Evolutionary conservation across 768 basidiomycete genomes (phyloP), one percentile per base, ranked within the genome.

Genomic region (Suillus hirtellus): DNA sequence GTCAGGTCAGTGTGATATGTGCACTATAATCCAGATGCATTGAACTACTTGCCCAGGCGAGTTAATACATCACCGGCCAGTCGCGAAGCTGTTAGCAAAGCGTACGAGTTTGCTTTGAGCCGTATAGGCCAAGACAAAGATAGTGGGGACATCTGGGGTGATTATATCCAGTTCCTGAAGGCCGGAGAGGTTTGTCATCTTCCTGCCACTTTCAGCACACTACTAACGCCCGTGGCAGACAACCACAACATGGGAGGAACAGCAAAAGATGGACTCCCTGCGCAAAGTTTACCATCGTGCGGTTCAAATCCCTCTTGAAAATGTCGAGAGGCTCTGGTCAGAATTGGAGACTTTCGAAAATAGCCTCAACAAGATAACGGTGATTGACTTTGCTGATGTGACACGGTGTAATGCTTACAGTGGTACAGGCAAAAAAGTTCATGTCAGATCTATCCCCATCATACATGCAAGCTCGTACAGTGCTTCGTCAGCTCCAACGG

Each of bases 321-420:
- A 95, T 70, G 87, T 98, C 69, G 96, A 98, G 72, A 82, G 82
- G 44, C 81, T 99, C 21, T 99, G 97, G 97, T 87, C 90, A 69
- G 95, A 97, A 60, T 89, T 94, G 65, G 95, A 98, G 75, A 79
- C 89, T 0, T 99, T 97, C 70, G 96, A 99, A 75, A 94, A 86
- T 61, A 83, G 82, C 58, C 78, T 97, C 67, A 98, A 96, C 77
- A 89, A 89, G 74, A 90, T 94, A 65, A 96, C 95, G 40, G 88
- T 85, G 47, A 63, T 84, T 69, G 17, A 12, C 19, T 63, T 60
- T 40, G 24, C 7, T 38, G 15, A 49, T 47, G 12, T 34, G 10
- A 10, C 38, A 47, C 4, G 21, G 35, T 34, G 34, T 59, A 31
- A 34, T n/a, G 46, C 66, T 74, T 27, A 77, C 40, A 5, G 42